phyloP scores from a whole-genome alignment of 2,329 filamentous ascomycete species.

The Xylariaceae sp. region DNA sequence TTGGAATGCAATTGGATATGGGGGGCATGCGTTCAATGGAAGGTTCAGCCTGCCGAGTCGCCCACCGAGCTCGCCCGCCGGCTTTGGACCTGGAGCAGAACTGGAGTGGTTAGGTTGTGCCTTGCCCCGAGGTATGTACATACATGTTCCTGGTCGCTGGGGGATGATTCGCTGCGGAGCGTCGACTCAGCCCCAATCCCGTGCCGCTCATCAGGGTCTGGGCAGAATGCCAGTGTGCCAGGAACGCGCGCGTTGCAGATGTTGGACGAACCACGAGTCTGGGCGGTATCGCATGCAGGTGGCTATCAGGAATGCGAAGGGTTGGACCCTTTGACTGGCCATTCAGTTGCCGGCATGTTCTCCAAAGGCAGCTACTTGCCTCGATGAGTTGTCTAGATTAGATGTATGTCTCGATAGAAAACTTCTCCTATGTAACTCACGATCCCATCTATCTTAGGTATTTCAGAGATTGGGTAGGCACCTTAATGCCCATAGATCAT shows the following conservation, averaged over 20 bases:
- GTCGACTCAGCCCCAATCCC: slow-evolving; percentile 14
- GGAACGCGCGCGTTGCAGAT: slow-evolving; percentile 1
- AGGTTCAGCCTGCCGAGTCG: background rate
- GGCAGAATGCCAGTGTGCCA: background rate
- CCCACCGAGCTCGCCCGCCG: slow-evolving; percentile 2
- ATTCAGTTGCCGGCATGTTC: too few relatives aligned
- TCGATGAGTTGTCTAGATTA: too few relatives aligned
- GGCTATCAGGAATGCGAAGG: background rate
- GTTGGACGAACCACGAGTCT: slow-evolving; percentile 9
- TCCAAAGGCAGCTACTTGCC: too few relatives aligned
- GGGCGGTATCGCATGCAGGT: slow-evolving; percentile 2
- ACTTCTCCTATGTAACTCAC: too few relatives aligned
- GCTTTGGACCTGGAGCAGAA: too few relatives aligned
- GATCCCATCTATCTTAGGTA: too few relatives aligned
- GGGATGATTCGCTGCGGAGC: slow-evolving; percentile 15
- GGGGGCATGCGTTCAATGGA: background rate
- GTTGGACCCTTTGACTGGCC: slow-evolving; percentile 2
- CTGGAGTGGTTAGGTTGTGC: too few relatives aligned
- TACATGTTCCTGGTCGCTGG: slow-evolving; percentile 10
- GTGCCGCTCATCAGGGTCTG: background rate
- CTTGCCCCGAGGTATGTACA: slow-evolving; percentile 27
- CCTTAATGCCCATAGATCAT: too few relatives aligned
- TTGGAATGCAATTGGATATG: background rate
- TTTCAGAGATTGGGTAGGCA: too few relatives aligned
- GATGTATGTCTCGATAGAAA: too few relatives aligned